Percentiles rank a stretch among this genome's conserved stretches.
Evolutionary conservation across 192 early-diverging fungal genomes (phyloP).

Genomic region (Coemansia sp.): DNA sequence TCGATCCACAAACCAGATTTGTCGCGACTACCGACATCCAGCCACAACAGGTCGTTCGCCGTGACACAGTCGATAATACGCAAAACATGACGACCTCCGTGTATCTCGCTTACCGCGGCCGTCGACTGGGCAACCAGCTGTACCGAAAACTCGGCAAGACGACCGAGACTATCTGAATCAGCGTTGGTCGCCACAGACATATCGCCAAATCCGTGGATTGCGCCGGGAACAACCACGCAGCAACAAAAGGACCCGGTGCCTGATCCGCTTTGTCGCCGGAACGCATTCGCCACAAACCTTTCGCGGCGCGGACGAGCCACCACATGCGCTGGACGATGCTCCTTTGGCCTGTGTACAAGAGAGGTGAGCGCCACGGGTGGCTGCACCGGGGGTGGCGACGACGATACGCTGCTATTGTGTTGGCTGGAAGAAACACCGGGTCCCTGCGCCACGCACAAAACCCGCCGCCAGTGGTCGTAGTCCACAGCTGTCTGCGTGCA

Average conservation of each 20-base stretch:
- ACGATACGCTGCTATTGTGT: conserved; percentile 6
- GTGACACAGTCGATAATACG: not conserved
- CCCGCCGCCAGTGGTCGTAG: conserved; percentile 42
- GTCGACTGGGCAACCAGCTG: not conserved
- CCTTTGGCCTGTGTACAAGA: conserved; percentile 18
- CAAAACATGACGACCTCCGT: not conserved
- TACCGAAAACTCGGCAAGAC: conserved; percentile 1
- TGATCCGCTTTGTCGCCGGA: not conserved
- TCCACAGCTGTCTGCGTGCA: conserved; percentile 37
- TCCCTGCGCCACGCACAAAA: conserved; percentile 20
- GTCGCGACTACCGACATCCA: conserved; percentile 12
- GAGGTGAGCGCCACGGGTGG: conserved; percentile 10
- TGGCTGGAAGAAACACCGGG: conserved; percentile 5
- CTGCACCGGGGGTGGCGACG: not conserved
- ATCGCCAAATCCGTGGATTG: conserved; percentile 9
- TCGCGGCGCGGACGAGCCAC: conserved; percentile 10
- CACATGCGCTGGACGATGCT: conserved; percentile 6
- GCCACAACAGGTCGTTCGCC: conserved; percentile 10
- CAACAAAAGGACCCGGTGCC: not conserved
- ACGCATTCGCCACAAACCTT: conserved; percentile 6
- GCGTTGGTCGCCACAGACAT: not conserved
- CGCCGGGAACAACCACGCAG: conserved; percentile 5
- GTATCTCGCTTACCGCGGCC: not conserved
- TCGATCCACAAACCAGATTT: conserved; percentile 16
- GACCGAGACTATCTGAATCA: not conserved